Conservation (phyloP, 2,329 filamentous ascomycete species). For the Celoporthe dispersa region DNA sequence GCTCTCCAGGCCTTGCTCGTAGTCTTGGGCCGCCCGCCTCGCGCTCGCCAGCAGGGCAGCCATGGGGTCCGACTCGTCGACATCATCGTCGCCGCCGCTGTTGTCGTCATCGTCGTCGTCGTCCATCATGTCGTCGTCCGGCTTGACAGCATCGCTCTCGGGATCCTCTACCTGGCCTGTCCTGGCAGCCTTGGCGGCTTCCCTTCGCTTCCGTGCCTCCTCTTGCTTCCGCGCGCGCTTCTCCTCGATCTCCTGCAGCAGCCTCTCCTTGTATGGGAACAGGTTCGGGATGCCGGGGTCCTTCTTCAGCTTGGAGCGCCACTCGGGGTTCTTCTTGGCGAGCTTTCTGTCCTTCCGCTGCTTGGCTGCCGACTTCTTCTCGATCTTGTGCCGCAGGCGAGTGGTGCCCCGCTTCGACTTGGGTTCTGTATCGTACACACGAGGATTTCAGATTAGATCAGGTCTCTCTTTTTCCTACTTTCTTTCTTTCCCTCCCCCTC, state of each 20-base stretch:
- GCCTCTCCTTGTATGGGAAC: constrained; percentile 96
- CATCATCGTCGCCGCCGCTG: constrained; percentile 64
- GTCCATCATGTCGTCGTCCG: constrained; percentile 53
- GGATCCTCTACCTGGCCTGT: constrained; percentile 52
- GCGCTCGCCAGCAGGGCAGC: constrained; percentile 88
- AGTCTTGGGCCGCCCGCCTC: constrained; percentile 74
- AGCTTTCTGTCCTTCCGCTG: constrained; percentile 87
- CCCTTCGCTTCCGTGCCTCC: constrained; percentile 71
- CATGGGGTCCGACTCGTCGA: constrained; percentile 82
- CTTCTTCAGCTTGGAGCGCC: constrained; percentile 94
- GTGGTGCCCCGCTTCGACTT: constrained; percentile 91
- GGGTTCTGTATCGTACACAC: constrained; percentile 66
- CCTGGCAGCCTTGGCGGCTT: constrained; percentile 71
- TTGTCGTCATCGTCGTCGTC: constrained; percentile 59
- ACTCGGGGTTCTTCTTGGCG: constrained; percentile 96
- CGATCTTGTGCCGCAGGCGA: constrained; percentile 91
- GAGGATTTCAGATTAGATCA: not conserved
- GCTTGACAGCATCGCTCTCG: constrained; percentile 50
- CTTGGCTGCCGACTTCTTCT: constrained; percentile 89
- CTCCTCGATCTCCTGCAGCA: constrained; percentile 94
- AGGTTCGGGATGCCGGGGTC: constrained; percentile 97
- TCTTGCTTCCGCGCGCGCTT: constrained; percentile 80
- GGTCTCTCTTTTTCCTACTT: not conserved
- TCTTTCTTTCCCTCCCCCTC: too few relatives aligned
- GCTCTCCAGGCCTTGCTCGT: constrained; percentile 67